Evolutionary conservation across 2,329 filamentous ascomycete species (phyloP), one percentile per base, ranked within the genome.

Genomic region (Aureobasidium sp.): DNA sequence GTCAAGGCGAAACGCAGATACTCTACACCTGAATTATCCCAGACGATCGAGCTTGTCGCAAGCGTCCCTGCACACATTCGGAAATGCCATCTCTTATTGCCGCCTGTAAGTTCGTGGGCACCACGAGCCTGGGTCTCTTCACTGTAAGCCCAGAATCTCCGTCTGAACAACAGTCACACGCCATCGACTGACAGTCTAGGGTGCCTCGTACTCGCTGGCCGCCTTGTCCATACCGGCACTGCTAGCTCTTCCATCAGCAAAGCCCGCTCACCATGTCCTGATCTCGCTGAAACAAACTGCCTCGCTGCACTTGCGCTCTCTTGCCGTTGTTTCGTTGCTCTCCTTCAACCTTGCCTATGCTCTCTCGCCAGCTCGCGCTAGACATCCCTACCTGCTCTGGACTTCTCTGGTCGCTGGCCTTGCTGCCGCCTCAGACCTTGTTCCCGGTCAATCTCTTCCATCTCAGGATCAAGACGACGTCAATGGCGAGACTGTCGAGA

Each of bases 331-430:
- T 68, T 86, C 90, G 59, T 83, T 85, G 60, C 78, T 84, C 59
- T 85, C 89, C 34, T 86, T 97, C 70, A 78, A 90, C 68, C 82
- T 93, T 67, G 90, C 92, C 65, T 97, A 88, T 75, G 74, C 82
- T 48, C 79, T 95, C 67, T 93, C 92, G 2, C 89, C 92, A 0
- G 82, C 84, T 29, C 83, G 86, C 62, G 82, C 84, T 68, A 86
- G 88, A 72, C 93, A 97, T 73, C 93, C 93, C 0, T 97, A 96
- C 73, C 85, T 97, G 29, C 76, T 97, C 63, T 97, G 94, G 85
- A 91, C 90, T 15, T 86, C 87, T 2, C 76, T 91, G 29, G 59
- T 56, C 24, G 63, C 63, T 15, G 48, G 44, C 5, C 51, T 63
- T 15, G 46, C 56, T 13, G 63, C 51, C 17, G 60, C 53, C 24